Evolutionary conservation across 108 stramenopile genomes (phyloP).

Genomic region (Cyclostephanos invisitatus): DNA sequence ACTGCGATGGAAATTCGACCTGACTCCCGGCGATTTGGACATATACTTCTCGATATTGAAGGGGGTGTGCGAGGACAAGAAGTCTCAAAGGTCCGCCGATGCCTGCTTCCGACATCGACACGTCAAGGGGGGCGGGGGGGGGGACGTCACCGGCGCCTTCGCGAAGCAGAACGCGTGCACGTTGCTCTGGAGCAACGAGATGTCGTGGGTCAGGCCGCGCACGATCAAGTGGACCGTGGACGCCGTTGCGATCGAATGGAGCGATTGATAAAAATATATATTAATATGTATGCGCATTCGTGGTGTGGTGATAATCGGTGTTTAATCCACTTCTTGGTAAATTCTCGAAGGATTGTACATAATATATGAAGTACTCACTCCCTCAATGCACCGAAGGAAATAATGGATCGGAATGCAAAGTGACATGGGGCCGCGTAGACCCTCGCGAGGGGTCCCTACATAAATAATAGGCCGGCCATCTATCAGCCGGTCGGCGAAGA

Average conservation of each 20-base stretch:
- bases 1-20: conserved; percentile 87
- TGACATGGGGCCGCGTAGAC: no score
- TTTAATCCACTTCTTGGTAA: no score
- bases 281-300: background rate
- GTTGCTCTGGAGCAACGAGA: conserved; percentile 78
- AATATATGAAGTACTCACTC: no score
- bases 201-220: conserved; percentile 85
- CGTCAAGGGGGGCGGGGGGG: conserved; percentile 78
- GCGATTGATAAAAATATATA: conserved; percentile 26
- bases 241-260: conserved; percentile 65
- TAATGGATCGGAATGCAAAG: no score
- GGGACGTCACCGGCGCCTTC: conserved; percentile 80
- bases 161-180: conserved; percentile 76
- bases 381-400: no score
- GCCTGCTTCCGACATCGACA: conserved; percentile 42
- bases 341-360: no score
- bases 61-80: conserved; percentile 64
- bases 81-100: conserved; percentile 58
- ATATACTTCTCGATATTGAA: conserved; percentile 79
- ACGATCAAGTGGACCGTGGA: conserved; percentile 78
- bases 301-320: background rate
- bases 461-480: no score
- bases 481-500: no score
- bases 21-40: conserved; percentile 63
- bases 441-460: no score